Conservation (phyloP, 116 monocot species). For the Iris pallida region DNA sequence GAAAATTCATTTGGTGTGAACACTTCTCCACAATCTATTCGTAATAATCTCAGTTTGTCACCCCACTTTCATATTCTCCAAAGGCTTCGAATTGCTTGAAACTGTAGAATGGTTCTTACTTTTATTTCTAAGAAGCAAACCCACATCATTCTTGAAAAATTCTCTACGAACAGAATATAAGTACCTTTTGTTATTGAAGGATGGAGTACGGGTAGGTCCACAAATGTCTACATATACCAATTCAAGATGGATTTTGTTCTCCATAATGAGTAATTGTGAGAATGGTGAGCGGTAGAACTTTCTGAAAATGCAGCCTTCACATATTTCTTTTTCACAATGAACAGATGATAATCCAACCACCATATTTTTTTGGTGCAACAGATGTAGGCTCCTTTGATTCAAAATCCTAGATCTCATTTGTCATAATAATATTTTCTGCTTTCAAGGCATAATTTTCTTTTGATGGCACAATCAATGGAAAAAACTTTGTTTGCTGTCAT, state of each 20-base stretch:
- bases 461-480: neutral
- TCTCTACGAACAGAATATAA: no score
- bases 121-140: no score
- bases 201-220: no score
- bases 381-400: neutral
- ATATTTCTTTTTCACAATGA: neutral
- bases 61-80: no score
- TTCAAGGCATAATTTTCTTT: neutral
- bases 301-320: neutral
- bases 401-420: neutral
- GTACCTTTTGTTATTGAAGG: no score
- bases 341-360: neutral
- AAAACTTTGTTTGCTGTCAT: neutral
- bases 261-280: neutral
- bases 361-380: neutral
- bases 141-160: no score
- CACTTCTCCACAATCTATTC: no score
- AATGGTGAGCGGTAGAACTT: neutral
- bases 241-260: neutral
- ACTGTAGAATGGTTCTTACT: no score
- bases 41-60: no score
- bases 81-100: no score
- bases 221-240: neutral
- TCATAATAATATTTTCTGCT: neutral
- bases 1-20: no score